phyloP scores from a whole-genome alignment of 208 protist species.

The Polymyxa betae region DNA sequence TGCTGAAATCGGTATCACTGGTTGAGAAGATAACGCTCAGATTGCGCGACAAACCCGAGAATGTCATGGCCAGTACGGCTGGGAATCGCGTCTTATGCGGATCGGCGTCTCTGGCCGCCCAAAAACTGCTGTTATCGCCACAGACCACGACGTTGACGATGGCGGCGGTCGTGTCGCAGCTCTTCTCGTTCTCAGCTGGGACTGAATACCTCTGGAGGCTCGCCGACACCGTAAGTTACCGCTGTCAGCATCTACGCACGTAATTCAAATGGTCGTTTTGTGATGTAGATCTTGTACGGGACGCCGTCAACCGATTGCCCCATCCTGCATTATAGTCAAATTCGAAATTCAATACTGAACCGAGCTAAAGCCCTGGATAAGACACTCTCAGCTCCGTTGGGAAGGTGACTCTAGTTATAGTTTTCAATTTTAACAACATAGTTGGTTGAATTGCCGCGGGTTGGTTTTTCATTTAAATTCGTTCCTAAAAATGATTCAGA shows the following conservation, averaged over 20 bases:
- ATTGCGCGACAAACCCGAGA: not conserved
- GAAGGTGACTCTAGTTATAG: not conserved
- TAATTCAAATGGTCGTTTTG: too few relatives aligned
- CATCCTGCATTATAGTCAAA: not conserved
- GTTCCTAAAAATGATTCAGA: not conserved
- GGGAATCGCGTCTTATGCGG: not conserved
- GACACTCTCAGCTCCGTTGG: not conserved
- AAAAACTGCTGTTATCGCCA: not conserved
- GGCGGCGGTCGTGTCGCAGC: not conserved
- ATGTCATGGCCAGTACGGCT: not conserved
- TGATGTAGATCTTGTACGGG: constrained; percentile 37
- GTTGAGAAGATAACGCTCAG: not conserved
- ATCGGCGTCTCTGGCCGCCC: not conserved
- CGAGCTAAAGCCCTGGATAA: not conserved
- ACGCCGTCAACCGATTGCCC: not conserved
- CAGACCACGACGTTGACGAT: not conserved
- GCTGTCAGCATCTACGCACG: too few relatives aligned
- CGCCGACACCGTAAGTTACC: not conserved
- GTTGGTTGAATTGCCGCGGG: too few relatives aligned
- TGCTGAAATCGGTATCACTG: not conserved
- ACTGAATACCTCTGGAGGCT: not conserved
- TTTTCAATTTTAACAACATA: too few relatives aligned
- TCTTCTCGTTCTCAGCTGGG: not conserved
- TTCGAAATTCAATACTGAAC: not conserved
- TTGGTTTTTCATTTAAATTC: not conserved